These are phyloP conservation scores for Fusarium circinatum DNA, from an alignment of 2,329 filamentous ascomycete species.

Conservation along the genomic window DNA sequence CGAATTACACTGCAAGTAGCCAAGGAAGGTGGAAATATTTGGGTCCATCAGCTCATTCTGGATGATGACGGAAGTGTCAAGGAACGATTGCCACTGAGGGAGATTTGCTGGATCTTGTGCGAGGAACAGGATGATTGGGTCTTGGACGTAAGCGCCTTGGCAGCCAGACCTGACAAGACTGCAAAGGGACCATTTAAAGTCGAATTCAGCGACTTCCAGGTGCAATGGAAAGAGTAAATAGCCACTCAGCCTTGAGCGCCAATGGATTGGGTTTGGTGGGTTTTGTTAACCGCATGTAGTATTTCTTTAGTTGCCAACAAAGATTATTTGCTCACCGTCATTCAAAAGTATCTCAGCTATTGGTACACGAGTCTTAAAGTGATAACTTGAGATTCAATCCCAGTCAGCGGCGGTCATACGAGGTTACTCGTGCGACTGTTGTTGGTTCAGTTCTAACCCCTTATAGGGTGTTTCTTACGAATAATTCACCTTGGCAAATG, in stretches of 20 bases:
- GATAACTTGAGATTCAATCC: not conserved
- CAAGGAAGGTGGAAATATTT: not conserved
- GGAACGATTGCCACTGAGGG: not conserved
- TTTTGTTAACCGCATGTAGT: not conserved
- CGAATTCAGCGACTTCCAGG: not conserved
- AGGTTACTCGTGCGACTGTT: fast-evolving
- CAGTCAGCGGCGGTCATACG: fast-evolving
- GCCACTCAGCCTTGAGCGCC: fast-evolving
- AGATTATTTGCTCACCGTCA: not conserved
- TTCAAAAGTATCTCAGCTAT: fast-evolving
- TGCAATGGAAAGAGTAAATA: not conserved
- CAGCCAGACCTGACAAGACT: not conserved
- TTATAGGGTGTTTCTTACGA: fast-evolving
- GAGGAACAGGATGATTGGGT: not conserved
- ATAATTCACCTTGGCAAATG: no score
- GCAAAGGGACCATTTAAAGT: not conserved
- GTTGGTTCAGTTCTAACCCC: not conserved
- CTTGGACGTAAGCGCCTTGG: not conserved
- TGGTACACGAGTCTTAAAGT: fast-evolving
- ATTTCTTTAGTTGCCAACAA: not conserved
- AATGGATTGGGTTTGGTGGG: fast-evolving
- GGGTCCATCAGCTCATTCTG: not conserved
- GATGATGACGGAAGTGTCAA: not conserved
- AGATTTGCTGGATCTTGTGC: not conserved
- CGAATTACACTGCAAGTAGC: not conserved